Evolutionary conservation across 2,329 filamentous ascomycete genomes (phyloP), one percentile per base, ranked within the genome.

Genomic region (Mollisia scopiformis): DNA sequence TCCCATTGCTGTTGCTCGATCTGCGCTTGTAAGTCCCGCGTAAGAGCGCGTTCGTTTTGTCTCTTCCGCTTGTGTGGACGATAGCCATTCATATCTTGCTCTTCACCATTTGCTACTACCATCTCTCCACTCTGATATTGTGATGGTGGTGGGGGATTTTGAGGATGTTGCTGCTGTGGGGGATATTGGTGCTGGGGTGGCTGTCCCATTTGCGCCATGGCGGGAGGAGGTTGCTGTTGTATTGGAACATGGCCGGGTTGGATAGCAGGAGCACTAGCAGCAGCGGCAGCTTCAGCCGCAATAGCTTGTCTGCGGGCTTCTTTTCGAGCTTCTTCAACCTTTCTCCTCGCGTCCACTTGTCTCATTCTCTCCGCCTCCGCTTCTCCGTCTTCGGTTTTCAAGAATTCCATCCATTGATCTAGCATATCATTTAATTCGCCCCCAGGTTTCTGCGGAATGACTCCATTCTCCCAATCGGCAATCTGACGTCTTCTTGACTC

Each of bases 401-500:
- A 56, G 39, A 73, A 73, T 31, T 72, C 71, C 41, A 73, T 73
- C 71, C 71, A 73, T 54, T 68, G 56, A 52, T 73, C 71, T 35
- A 73, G 41, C 35, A 56, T 62, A 10, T 72, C 69, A 52, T 73
- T 72, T 35, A 73, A 31, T 46, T 73, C 71, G 19, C 71, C 71
- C 7, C 63, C 69, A 23, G 71, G 71, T 55, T 73, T 73, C 25
- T 67, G 60, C 6, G 70, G 62, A 55, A 71, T 69, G 3, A 70
- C 57, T n/a, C 69, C 71, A 65, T 66, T 66, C 51, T 73, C 71
- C 71, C 71, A 73, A 62, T 73, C 71, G 10, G 69, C 61, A 13
- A 73, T 67, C 47, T 73, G 71, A 47, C 71, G 62, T 47, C 71
- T 64, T 33, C 71, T 65, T 13, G 60, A 58, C 55, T 73, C 71